These are phyloP conservation scores for Eucalyptus pumila DNA, from an alignment of 345 rosid genomes.

Conservation along the genomic window DNA sequence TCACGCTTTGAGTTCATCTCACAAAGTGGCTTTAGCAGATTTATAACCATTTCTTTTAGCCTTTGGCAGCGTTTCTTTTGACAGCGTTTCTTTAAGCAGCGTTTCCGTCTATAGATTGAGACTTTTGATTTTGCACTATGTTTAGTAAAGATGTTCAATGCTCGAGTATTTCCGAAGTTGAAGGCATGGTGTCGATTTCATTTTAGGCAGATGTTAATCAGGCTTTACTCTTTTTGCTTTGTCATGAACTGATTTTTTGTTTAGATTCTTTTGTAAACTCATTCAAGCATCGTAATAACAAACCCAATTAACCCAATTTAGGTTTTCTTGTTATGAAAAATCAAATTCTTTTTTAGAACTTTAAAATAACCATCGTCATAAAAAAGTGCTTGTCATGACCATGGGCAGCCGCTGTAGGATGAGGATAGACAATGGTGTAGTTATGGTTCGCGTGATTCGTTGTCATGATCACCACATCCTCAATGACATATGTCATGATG, in stretches of 20 bases:
- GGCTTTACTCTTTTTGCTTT: too few species aligned
- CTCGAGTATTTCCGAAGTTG: too few species aligned
- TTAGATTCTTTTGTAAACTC: too few species aligned
- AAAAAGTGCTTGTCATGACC: neutral
- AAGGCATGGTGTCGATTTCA: too few species aligned
- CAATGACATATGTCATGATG: neutral
- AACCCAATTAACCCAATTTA: neutral
- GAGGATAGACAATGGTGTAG: neutral
- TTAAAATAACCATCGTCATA: neutral
- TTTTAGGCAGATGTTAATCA: too few species aligned
- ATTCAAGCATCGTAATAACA: neutral
- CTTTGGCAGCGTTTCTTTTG: neutral
- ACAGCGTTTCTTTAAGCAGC: neutral
- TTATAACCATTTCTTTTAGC: neutral
- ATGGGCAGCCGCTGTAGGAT: neutral
- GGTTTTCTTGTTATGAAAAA: neutral
- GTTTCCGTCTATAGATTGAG: neutral
- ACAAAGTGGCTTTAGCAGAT: neutral
- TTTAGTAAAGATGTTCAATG: too few species aligned
- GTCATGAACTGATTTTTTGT: too few species aligned
- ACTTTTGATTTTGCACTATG: neutral
- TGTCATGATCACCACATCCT: neutral
- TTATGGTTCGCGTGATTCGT: neutral
- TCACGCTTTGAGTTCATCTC: neutral
- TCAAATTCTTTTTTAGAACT: neutral